Evolutionary conservation across 2,329 filamentous ascomycete genomes (phyloP).

Genomic region (Lecanicillium sp.): DNA sequence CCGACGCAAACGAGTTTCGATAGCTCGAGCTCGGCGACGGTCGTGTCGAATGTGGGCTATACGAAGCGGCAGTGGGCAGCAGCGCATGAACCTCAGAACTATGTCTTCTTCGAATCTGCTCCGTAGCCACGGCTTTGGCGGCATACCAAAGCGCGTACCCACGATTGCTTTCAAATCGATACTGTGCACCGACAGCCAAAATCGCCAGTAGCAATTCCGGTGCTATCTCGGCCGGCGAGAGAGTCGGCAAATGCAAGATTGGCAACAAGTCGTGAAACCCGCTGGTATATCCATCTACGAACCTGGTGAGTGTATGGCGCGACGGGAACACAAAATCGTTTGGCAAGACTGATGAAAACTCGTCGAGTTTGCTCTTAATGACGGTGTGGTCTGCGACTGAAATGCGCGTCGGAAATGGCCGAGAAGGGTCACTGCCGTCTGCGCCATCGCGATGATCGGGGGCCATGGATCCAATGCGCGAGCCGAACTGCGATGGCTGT

Average conservation of each 20-base stretch:
- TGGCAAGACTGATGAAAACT: conserved; percentile 52
- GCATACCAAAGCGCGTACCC: conserved; percentile 55
- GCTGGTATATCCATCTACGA: conserved; percentile 61
- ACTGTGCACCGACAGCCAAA: conserved; percentile 58
- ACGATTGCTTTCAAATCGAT: conserved; percentile 52
- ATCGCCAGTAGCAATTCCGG: conserved; percentile 61
- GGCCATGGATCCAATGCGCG: conserved; percentile 44
- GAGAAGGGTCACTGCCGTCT: conserved; percentile 23
- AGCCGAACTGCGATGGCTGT: conserved; percentile 43
- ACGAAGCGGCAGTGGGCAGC: conserved; percentile 47
- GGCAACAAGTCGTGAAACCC: conserved; percentile 53
- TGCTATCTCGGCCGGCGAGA: conserved; percentile 54
- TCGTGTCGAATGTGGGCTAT: conserved; percentile 51
- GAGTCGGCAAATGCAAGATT: conserved; percentile 59
- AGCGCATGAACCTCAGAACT: conserved; percentile 49
- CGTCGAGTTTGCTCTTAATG: conserved; percentile 50
- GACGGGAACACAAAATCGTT: conserved; percentile 60
- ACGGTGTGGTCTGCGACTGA: conserved; percentile 45
- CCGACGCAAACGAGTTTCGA: conserved; percentile 50
- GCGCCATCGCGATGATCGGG: conserved; percentile 39
- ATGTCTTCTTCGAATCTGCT: conserved; percentile 49
- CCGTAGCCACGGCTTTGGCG: conserved; percentile 47
- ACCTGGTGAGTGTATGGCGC: conserved; percentile 58
- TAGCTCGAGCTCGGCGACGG: conserved; percentile 50
- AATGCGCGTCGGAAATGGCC: conserved; percentile 35